phyloP scores from a whole-genome alignment of 1,139 yeast species.

The Pichia norvegensis region DNA sequence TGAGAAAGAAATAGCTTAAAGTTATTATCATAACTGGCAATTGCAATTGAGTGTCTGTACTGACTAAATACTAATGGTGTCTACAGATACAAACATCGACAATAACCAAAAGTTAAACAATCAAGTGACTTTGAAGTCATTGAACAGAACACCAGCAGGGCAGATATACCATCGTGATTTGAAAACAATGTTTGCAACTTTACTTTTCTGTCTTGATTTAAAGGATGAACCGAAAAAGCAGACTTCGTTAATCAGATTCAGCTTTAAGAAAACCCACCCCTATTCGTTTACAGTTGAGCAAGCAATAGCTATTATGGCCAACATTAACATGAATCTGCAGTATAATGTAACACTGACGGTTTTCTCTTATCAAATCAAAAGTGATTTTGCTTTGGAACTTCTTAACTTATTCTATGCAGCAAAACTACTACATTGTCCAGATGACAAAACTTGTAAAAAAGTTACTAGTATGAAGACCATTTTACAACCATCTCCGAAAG shows the following conservation, averaged over 20 bases:
- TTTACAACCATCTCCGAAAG: conserved; percentile 90
- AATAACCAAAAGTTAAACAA: background rate
- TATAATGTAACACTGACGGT: conserved; percentile 46
- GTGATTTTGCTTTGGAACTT: conserved; percentile 42
- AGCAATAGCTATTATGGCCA: conserved; percentile 47
- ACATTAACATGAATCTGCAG: conserved; percentile 42
- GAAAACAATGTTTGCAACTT: conserved; percentile 41
- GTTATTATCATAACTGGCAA: background rate
- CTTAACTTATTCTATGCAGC: conserved; percentile 55
- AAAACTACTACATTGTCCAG: conserved; percentile 67
- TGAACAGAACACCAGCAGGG: conserved; percentile 46
- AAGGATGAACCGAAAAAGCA: conserved; percentile 9
- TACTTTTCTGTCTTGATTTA: conserved; percentile 19
- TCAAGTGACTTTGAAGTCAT: conserved; percentile 24
- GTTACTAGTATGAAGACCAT: conserved; percentile 34
- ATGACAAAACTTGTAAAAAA: conserved; percentile 53
- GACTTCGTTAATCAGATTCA: conserved; percentile 10
- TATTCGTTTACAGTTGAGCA: conserved; percentile 47
- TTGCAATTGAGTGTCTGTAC: background rate
- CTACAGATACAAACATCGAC: background rate
- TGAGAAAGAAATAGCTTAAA: too few relatives aligned
- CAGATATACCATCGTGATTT: conserved; percentile 48
- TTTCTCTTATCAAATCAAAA: conserved; percentile 51
- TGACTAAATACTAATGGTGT: conserved; percentile 21
- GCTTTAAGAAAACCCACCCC: conserved; percentile 30